Evolutionary conservation across 768 basidiomycete genomes (phyloP).

Genomic region (Rhizopogon rudus): DNA sequence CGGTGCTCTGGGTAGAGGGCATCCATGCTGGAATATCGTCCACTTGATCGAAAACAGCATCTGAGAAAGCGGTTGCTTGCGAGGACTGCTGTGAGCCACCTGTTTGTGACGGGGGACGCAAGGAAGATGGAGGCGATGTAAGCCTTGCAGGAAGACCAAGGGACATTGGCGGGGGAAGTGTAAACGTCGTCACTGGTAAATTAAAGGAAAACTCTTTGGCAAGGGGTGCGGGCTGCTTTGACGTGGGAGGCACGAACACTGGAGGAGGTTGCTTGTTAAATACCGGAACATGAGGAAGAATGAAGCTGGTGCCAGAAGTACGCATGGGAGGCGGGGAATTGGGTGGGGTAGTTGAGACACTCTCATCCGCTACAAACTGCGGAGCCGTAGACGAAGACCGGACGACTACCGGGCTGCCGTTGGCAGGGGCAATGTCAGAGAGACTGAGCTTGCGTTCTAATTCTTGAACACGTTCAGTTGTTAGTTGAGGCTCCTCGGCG

Average conservation of each 20-base stretch:
- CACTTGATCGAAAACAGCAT: constrained; percentile 44
- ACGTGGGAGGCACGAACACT: constrained; percentile 21
- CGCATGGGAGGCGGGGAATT: constrained; percentile 43
- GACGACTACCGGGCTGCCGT: constrained; percentile 24
- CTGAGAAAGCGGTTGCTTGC: constrained; percentile 47
- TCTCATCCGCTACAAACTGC: constrained; percentile 22
- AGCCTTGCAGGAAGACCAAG: constrained; percentile 37
- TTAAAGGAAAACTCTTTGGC: constrained; percentile 31
- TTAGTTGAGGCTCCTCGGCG: constrained; percentile 1
- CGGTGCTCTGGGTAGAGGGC: constrained; percentile 56
- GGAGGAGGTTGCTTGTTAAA: constrained; percentile 50
- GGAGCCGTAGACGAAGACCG: constrained; percentile 5
- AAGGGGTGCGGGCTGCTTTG: constrained; percentile 9
- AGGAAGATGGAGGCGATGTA: constrained; percentile 19
- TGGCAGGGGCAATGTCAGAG: constrained; percentile 53
- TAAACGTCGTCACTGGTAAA: constrained; percentile 33
- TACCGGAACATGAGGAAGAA: constrained; percentile 39
- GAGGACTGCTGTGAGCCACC: constrained; percentile 44
- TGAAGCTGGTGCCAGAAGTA: constrained; percentile 17
- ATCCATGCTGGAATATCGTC: constrained; percentile 48
- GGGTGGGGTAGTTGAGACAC: constrained; percentile 52
- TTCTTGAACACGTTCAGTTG: constrained; percentile 8
- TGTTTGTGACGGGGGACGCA: constrained; percentile 14
- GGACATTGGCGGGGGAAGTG: constrained; percentile 40
- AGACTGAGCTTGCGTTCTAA: constrained; percentile 44